Percentiles rank a stretch among this genome's conserved stretches.
These are phyloP conservation scores for Artemisia tridentata DNA, from an alignment of 129 eudicot genomes.

Conservation along the genomic window DNA sequence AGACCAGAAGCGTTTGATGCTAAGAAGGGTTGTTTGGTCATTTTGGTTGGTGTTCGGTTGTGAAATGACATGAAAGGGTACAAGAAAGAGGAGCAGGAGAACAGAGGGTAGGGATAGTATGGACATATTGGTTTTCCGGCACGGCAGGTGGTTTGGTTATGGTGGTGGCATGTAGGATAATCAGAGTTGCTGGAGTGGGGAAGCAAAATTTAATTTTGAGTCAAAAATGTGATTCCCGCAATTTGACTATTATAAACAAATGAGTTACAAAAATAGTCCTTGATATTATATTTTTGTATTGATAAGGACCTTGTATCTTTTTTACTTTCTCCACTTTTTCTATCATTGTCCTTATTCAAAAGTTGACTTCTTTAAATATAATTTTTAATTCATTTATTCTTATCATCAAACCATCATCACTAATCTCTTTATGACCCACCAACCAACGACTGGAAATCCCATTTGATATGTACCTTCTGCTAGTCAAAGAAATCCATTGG, in stretches of 20 bases:
- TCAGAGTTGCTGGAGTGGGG: conserved; percentile 4
- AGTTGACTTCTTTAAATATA: neutral
- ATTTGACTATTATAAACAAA: conserved; percentile 3
- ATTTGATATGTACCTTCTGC: too few relatives aligned
- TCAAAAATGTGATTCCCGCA: neutral
- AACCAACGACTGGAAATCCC: too few relatives aligned
- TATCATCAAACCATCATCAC: too few relatives aligned
- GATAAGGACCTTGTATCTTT: neutral
- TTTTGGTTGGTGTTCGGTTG: conserved; percentile 33
- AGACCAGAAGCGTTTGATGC: conserved; percentile 51
- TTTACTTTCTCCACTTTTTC: neutral
- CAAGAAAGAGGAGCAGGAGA: conserved; percentile 33
- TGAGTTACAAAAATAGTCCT: conserved; percentile 6
- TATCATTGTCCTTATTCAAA: neutral
- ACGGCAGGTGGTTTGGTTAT: neutral
- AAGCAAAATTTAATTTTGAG: conserved; percentile 20
- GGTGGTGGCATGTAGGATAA: conserved; percentile 25
- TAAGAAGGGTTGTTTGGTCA: conserved; percentile 51
- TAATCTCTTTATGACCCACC: too few relatives aligned
- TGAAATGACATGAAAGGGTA: conserved; percentile 44
- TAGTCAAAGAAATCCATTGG: too few relatives aligned
- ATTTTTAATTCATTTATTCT: neutral
- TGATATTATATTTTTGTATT: neutral
- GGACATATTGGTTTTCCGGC: conserved; percentile 9
- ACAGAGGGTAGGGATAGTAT: conserved; percentile 23